Base-by-base conservation (phyloP, 2,329 filamentous ascomycete species). In the Didymella pomorum region DNA sequence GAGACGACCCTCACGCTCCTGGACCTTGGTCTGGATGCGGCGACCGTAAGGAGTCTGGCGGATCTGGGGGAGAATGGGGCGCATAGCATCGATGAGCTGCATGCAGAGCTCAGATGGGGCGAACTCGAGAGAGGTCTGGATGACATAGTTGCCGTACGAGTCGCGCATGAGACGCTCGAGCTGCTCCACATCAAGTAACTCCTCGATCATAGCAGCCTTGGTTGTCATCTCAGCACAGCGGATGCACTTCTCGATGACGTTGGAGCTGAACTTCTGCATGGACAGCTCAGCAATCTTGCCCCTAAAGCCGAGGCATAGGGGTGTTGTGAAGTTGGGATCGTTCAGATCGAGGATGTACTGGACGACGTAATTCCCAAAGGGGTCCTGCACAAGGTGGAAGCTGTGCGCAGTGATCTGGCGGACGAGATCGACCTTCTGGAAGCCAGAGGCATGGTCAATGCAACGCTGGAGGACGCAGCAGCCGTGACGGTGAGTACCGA, bases 251-350 rank as follows among this genome's bases (percentile, higher is more conserved):
- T 99, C 95, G 63, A 99, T 94, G 57, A 99, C 95, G 70, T 99
- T 99, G 71, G 95, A 98, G 80, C 93, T 97, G 82, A 99, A 99
- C 80, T 99, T 99, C 82, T 99, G 95, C 76, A 93, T 93, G 6
- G 95, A 98, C 16, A 89, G 74, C 85, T 85, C 78, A 78, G 85
- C 72, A 76, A 90, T 81, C 86, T 91, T 82, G 69, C 89, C 89
- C 55, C 85, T 81, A 81, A 99, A 97, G 71, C 88, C 89, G 52
- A 84, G 82, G 61, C 96, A 95, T 39, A 99, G 83, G 3, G 94
- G 94, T 71, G 95, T 90, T 1, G 94, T 97, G 79, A 97, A 97
- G 67, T 83, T 83, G 12, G 89, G 84, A 73, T 99, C 93, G 66
- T 93, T 93, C 53, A 98, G 85, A 74, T 98, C 95, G 67, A 99